Conservation (phyloP, 2,329 filamentous ascomycete species). For the Alternaria novae-zelandiae region DNA sequence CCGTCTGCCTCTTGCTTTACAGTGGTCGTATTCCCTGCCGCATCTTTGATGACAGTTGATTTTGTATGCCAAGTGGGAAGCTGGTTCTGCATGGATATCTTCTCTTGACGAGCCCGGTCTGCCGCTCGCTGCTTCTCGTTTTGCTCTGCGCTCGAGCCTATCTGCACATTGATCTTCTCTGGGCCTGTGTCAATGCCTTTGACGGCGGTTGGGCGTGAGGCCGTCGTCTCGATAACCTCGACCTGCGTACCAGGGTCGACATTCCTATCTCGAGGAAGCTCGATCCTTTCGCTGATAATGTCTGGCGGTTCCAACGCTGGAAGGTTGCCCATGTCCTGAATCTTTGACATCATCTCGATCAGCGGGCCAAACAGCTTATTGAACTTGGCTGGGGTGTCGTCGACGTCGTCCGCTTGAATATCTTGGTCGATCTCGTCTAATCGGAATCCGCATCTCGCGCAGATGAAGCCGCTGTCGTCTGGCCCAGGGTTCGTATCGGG, state of each 20-base stretch:
- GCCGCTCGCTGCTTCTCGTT: conserved; percentile 71
- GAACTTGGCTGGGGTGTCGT: conserved; percentile 57
- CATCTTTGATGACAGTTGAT: conserved; percentile 64
- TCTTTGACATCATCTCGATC: conserved; percentile 62
- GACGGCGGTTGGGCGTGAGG: conserved; percentile 69
- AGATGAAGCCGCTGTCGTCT: conserved; percentile 69
- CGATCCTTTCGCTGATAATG: conserved; percentile 67
- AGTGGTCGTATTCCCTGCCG: conserved; percentile 54
- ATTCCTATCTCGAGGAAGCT: conserved; percentile 70
- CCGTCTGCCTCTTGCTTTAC: conserved; percentile 49
- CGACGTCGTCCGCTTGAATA: conserved; percentile 36
- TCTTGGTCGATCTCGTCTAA: conserved; percentile 53
- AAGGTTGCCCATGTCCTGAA: conserved; percentile 79
- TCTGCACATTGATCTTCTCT: conserved; percentile 72
- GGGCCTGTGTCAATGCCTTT: conserved; percentile 71
- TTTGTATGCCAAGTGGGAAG: conserved; percentile 75
- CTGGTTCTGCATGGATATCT: conserved; percentile 71
- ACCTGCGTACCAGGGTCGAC: conserved; percentile 68
- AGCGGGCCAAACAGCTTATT: conserved; percentile 83
- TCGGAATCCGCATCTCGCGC: conserved; percentile 74
- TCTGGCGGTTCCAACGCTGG: conserved; percentile 76
- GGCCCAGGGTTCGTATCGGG: conserved; percentile 63
- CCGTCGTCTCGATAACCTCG: conserved; percentile 61
- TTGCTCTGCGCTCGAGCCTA: conserved; percentile 70
- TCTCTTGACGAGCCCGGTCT: conserved; percentile 69